A percentile compares a stretch with the other conserved stretches of the same genome.
Evolutionary conservation across 1,284 basidiomycete species (phyloP).

Genomic region (Ustilago sp.): DNA sequence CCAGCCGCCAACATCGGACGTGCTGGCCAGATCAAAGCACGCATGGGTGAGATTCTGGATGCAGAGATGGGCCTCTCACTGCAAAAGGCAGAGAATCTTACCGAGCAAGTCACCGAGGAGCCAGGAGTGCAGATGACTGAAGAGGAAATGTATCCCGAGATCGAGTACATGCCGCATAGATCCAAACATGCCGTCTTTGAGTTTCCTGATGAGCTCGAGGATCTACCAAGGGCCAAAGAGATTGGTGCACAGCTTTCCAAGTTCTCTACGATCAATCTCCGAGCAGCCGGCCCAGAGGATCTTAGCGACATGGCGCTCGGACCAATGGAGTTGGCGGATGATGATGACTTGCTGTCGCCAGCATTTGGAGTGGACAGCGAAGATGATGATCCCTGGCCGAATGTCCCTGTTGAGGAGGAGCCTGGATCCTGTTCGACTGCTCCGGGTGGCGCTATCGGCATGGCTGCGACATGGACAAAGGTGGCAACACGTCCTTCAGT

Average conservation of each 20-base stretch:
- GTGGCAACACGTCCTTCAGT: background rate
- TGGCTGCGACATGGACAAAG: background rate
- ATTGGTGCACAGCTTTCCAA: slow-evolving; percentile 34
- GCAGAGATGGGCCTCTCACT: slow-evolving; percentile 46
- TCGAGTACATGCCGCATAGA: slow-evolving; percentile 59
- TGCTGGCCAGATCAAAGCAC: slow-evolving; percentile 61
- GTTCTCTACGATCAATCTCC: slow-evolving; percentile 25
- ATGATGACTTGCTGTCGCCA: slow-evolving; percentile 12
- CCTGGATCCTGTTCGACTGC: background rate
- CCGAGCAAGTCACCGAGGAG: slow-evolving; percentile 24
- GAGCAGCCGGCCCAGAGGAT: slow-evolving; percentile 20
- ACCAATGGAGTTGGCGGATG: slow-evolving; percentile 15
- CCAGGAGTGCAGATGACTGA: slow-evolving; percentile 44
- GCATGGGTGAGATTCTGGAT: slow-evolving; percentile 59
- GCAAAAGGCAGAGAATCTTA: slow-evolving; percentile 31
- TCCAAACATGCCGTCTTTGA: slow-evolving; percentile 47
- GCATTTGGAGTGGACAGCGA: slow-evolving; percentile 14
- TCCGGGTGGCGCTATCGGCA: background rate
- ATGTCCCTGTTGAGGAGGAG: slow-evolving; percentile 22
- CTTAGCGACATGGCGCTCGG: slow-evolving; percentile 28
- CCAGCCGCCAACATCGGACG: slow-evolving; percentile 62
- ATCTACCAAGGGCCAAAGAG: slow-evolving; percentile 51
- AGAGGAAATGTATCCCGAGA: slow-evolving; percentile 63
- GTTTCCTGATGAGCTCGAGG: slow-evolving; percentile 55
- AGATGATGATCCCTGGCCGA: slow-evolving; percentile 46